Evolutionary conservation across 2,329 filamentous ascomycete species (phyloP).

Genomic region (Leptographium wingfieldii): DNA sequence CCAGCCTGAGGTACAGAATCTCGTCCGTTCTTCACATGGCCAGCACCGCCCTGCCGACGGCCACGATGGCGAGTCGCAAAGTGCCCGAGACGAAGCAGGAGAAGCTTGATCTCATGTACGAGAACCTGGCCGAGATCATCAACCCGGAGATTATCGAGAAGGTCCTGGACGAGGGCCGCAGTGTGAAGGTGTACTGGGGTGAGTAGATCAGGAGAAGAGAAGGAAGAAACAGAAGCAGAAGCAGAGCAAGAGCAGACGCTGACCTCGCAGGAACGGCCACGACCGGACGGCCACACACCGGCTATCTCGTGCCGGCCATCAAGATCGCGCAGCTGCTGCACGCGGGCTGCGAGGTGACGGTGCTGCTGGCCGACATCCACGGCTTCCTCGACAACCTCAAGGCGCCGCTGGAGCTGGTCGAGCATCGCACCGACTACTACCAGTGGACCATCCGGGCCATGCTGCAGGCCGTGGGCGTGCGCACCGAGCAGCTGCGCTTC

Average conservation of each 20-base stretch:
- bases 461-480: slow-evolving; percentile 65
- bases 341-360: slow-evolving; percentile 70
- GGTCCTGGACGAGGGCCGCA: slow-evolving; percentile 55
- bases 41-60: not conserved
- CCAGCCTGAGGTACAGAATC: not conserved
- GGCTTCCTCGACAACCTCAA: slow-evolving; percentile 76
- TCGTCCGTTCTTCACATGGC: not conserved
- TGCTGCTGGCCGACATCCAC: slow-evolving; percentile 63
- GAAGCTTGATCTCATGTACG: slow-evolving; percentile 62
- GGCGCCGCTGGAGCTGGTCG: slow-evolving; percentile 77
- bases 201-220: slow-evolving; percentile 8
- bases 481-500: slow-evolving; percentile 68
- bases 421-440: slow-evolving; percentile 76
- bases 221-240: not conserved
- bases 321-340: slow-evolving; percentile 82
- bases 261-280: slow-evolving; percentile 52
- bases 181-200: slow-evolving; percentile 78
- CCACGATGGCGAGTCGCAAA: slow-evolving; percentile 9
- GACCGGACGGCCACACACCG: slow-evolving; percentile 77
- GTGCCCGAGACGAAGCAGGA: slow-evolving; percentile 21
- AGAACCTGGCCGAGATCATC: slow-evolving; percentile 70
- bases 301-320: slow-evolving; percentile 78
- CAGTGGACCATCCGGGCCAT: slow-evolving; percentile 59
- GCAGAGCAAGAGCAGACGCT: not conserved
- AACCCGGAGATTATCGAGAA: slow-evolving; percentile 74